Conservation (phyloP, 140 eudicot genomes). For the Flaveria floridana region DNA sequence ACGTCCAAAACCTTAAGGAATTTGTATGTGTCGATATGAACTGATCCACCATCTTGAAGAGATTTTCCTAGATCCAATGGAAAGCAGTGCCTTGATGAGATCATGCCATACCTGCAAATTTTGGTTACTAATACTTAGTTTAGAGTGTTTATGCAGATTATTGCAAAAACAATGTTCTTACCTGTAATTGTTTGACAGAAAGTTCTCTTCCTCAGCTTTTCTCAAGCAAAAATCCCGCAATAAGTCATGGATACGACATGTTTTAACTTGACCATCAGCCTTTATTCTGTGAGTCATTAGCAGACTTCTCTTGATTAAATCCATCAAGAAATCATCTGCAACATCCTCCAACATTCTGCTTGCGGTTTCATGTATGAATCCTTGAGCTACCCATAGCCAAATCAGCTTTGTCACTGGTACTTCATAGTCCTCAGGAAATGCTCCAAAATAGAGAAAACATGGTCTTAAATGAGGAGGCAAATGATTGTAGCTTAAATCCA, state of each 20-base stretch:
- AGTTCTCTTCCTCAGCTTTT: slow-evolving; percentile 31
- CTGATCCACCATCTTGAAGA: slow-evolving; percentile 2
- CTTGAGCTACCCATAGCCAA: slow-evolving; percentile 48
- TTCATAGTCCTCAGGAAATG: slow-evolving; percentile 44
- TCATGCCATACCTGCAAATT: slow-evolving; percentile 6
- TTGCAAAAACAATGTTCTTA: not conserved
- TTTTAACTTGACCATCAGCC: slow-evolving; percentile 23
- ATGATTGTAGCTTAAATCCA: slow-evolving; percentile 38
- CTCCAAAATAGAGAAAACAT: slow-evolving; percentile 42
- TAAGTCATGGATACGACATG: slow-evolving; percentile 42
- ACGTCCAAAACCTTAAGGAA: slow-evolving; percentile 18
- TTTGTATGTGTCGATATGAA: not conserved
- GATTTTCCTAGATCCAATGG: slow-evolving; percentile 20
- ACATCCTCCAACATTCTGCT: slow-evolving; percentile 32
- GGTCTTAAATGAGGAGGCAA: slow-evolving; percentile 36
- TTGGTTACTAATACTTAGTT: not conserved
- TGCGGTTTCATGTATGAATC: slow-evolving; percentile 23
- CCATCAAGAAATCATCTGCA: slow-evolving; percentile 33
- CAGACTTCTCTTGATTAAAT: slow-evolving; percentile 36
- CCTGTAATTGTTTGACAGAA: not conserved
- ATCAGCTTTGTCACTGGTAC: slow-evolving; percentile 28
- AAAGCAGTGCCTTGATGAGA: not conserved
- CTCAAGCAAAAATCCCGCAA: slow-evolving; percentile 39
- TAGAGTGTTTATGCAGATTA: not conserved
- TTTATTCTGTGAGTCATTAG: not conserved